phyloP scores from a whole-genome alignment of 2,329 filamentous ascomycete genomes.

The Hyphodiscus sp. region DNA sequence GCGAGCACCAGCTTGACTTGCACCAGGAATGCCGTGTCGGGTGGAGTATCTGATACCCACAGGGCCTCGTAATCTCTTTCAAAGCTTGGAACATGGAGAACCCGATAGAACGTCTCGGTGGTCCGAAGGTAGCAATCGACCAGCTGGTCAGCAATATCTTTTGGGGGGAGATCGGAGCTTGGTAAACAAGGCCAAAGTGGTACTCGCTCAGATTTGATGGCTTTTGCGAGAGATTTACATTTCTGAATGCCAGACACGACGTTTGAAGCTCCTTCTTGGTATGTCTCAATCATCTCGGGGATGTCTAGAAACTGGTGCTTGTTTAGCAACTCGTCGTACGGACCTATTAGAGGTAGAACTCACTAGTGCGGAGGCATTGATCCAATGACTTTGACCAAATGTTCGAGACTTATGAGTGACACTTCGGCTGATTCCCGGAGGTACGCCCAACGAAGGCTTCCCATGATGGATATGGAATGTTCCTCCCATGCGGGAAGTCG shows the following conservation, averaged over 20 bases:
- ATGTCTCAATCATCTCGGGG: too few relatives aligned
- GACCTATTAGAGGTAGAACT: too few relatives aligned
- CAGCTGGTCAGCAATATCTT: constrained; percentile 30
- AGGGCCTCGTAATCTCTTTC: constrained; percentile 36
- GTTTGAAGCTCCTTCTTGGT: too few relatives aligned
- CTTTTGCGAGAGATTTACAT: constrained; percentile 8
- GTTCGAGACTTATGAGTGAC: too few relatives aligned
- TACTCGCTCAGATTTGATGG: background rate
- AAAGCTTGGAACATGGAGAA: constrained; percentile 42
- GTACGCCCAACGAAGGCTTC: too few relatives aligned
- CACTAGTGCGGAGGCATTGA: too few relatives aligned
- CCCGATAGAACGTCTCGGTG: constrained; percentile 37
- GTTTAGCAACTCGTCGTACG: too few relatives aligned
- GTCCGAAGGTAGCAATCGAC: constrained; percentile 37
- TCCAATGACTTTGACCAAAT: too few relatives aligned
- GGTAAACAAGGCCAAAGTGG: background rate
- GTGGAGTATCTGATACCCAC: constrained; percentile 29
- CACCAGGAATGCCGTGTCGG: constrained; percentile 9
- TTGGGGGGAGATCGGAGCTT: constrained; percentile 10
- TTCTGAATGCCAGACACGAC: background rate
- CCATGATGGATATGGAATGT: too few relatives aligned
- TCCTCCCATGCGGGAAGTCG: too few relatives aligned
- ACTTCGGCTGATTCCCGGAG: too few relatives aligned
- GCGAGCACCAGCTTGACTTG: constrained; percentile 21
- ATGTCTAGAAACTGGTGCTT: too few relatives aligned